Percentiles rank a stretch among this genome's conserved stretches.
These are phyloP conservation scores for Verruconis gallopava DNA, from an alignment of 2,329 filamentous ascomycete species.

Conservation along the genomic window DNA sequence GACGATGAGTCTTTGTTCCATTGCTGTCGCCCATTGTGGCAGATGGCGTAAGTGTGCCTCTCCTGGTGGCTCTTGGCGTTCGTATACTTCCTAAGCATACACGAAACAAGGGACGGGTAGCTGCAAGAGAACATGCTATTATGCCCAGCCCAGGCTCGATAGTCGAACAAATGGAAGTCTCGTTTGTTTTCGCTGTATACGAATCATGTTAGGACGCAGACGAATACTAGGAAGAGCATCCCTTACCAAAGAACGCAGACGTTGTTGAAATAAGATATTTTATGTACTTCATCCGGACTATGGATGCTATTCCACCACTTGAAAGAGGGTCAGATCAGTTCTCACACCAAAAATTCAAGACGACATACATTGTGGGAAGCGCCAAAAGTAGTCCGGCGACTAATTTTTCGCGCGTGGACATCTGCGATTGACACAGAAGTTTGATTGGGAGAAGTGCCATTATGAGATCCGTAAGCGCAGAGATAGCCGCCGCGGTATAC, in stretches of 20 bases:
- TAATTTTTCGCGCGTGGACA: slow-evolving; percentile 28
- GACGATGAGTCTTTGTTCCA: too few relatives aligned
- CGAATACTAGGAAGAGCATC: neutral
- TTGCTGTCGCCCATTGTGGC: too few relatives aligned
- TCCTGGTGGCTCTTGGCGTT: too few relatives aligned
- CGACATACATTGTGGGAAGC: slow-evolving; percentile 22
- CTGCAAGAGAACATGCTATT: slow-evolving; percentile 8
- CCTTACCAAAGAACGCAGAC: neutral
- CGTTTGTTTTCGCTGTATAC: neutral
- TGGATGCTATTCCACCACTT: slow-evolving; percentile 5
- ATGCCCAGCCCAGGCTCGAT: slow-evolving; percentile 9
- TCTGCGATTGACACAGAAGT: slow-evolving; percentile 28
- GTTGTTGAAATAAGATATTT: neutral
- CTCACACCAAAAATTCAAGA: neutral
- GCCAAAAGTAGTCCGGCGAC: slow-evolving; percentile 27
- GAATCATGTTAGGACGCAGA: neutral
- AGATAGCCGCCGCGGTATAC: slow-evolving; percentile 18
- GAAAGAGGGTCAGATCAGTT: neutral
- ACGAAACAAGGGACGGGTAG: slow-evolving; percentile 8
- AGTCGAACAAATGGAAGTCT: slow-evolving; percentile 2
- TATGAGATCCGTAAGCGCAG: slow-evolving; percentile 23
- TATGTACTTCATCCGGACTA: slow-evolving; percentile 7
- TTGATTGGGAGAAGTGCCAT: slow-evolving; percentile 27
- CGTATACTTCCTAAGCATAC: neutral
- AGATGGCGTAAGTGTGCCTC: too few relatives aligned